Evolutionary conservation across 2,329 filamentous ascomycete genomes (phyloP), one percentile per base, ranked within the genome.

Genomic region (Onygenales sp.): DNA sequence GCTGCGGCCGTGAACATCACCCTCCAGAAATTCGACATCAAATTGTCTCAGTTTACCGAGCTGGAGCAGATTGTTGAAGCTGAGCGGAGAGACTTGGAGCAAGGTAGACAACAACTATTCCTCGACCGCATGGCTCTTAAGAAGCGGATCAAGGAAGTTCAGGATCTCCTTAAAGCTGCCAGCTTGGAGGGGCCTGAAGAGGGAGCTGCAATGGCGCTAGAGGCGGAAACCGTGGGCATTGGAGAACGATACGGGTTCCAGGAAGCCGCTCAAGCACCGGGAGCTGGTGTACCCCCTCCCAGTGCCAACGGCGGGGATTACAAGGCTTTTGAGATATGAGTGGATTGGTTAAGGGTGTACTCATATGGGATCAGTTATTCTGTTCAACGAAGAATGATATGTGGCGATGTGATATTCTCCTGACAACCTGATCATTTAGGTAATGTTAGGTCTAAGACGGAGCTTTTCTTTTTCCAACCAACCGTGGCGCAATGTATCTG

Each of bases 11-110:
- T 95, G 51, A 98, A 98, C 66, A 79, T 95, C 10, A 92, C 89
- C n/a, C 77, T 97, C 36, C 86, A 95, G 66, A 98, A 98, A 73
- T 84, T 97, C 57, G 90, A 97, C 72, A 77, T 97, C 63, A 98
- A 98, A 73, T 79, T 98, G 55, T 85, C 89, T 65, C 95, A 97
- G 69, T 98, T 98, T 72, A 86, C 88, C 63, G 93, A 98, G 69
- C 91, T 98, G 80, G 93, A 98, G 72, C 81, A 87, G 14, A 85
- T 96, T 44, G 78, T 98, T 50, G 87, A 94, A 63, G 89, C 91
- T 5, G 93, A 98, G 74, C 85, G 92, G 55, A 83, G 91, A 56
- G 93, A 98, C 70, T 78, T 98, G 21, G 93, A 98, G 71, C 83
- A 91, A 54, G 89, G 88, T 42, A 84, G 92, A 33, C 91, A 97